phyloP scores from a whole-genome alignment of 2,329 filamentous ascomycete species.

The Ophiosphaerella narmari region DNA sequence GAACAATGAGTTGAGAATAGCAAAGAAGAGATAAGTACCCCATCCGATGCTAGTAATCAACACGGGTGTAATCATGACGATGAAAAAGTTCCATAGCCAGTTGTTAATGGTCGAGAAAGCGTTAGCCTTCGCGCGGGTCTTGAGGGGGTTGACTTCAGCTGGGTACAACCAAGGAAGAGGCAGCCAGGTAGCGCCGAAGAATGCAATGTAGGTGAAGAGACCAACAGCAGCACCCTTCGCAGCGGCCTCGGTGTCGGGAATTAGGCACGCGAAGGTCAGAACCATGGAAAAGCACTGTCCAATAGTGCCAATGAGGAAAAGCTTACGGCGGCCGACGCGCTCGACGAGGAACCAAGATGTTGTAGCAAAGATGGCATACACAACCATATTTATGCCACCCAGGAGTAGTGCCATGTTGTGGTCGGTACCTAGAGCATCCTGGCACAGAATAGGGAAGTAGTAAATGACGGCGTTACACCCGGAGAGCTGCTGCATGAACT shows the following conservation, averaged over 20 bases:
- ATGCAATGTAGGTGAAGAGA: conserved; percentile 71
- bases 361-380: conserved; percentile 61
- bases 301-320: conserved; percentile 50
- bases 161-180: conserved; percentile 65
- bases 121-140: conserved; percentile 61
- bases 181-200: conserved; percentile 69
- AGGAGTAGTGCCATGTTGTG: conserved; percentile 52
- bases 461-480: conserved; percentile 52
- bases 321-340: conserved; percentile 58
- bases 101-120: conserved; percentile 59
- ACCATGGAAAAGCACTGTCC: conserved; percentile 59
- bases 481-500: conserved; percentile 63
- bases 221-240: conserved; percentile 61
- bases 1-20: conserved; percentile 57
- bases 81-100: conserved; percentile 59
- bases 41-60: conserved; percentile 44
- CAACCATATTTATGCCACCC: conserved; percentile 59
- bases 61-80: conserved; percentile 52
- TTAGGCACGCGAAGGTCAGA: conserved; percentile 48
- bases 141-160: conserved; percentile 59
- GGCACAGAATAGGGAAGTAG: conserved; percentile 51
- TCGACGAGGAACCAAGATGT: conserved; percentile 69
- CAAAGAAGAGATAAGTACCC: conserved; percentile 55
- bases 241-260: conserved; percentile 40
- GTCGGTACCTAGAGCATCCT: conserved; percentile 56